Evolutionary conservation across 495 filamentous ascomycete species (phyloP), one percentile per base, ranked within the genome.

Genomic region (Aspergillus panamensis): DNA sequence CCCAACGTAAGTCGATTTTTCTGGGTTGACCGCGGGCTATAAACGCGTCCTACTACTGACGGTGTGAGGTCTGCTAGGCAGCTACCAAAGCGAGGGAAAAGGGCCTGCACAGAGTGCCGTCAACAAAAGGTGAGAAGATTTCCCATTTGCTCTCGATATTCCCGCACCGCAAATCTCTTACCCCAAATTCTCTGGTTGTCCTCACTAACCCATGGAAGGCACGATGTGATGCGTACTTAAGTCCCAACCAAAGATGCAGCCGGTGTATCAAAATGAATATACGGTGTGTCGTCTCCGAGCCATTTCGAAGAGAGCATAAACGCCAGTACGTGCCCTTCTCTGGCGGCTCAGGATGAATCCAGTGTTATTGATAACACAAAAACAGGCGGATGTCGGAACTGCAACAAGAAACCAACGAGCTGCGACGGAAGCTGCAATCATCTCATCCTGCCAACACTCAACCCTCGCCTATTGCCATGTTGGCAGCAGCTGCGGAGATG

Each of bases 241-340:
- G 65, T 29, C 66, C 67, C 19, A 65, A 60, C 29, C 49, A 64
- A 35, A 71, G 73, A 13, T 78, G 75, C 53, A 60, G 67, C 33
- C 67, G 75, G 13, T 78, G 75, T 56, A 55, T 58, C 16, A 75
- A 71, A 53, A 66, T 74, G 50, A 67, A 69, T n/a, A 59, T 66
- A 6, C 43, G 65, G 20, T 78, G 75, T 51, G 61, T 74, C 33
- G 64, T 77, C n/a, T 74, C 73, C 0, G 75, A 73, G 20, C 69
- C 68, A 10, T 78, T 78, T 65, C 75, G 72, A 25, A 65, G 74
- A 40, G 73, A 77, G 51, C 71, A 77, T 55, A 78, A 76, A 44
- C 74, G 74, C 56, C 69, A 73, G 75, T 77, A 60, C 25, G 73
- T 53, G 31, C 13, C n/a, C 20, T 29, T 6, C 9, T 35, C 12